Evolutionary conservation across 129 eudicot species (phyloP), one percentile per base, ranked within the genome.

Genomic region (Helichrysum umbraculigerum): DNA sequence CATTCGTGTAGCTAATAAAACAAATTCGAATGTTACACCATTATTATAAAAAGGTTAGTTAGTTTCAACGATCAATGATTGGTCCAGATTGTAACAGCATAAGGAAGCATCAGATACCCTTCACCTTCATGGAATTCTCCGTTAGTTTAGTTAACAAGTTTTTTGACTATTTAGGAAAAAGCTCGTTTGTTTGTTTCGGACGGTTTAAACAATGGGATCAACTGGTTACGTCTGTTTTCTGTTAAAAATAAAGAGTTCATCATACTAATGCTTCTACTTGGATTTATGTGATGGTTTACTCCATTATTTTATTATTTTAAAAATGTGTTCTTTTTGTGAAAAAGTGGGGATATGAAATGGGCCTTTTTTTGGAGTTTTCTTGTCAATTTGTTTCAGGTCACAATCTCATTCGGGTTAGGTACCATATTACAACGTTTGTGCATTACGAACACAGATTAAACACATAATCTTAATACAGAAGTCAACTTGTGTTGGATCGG

Each of bases 191-290:
- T 65, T 15, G 68, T 62, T 30, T 61, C 30, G 65, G 87, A 74
- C 82, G 82, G 78, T 63, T 71, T 73, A 66, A 80, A 73, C 79
- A 28, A 80, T 66, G 79, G 74, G 68, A 66, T 80, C 72, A 19
- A 44, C 16, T 37, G 33, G 15, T 58, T 28, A 60, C 42, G 58
- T n/a, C 20, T 63, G 22, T 34, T 72, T 37, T 15, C 33, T 20
- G 61, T 33, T 63, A 72, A 39, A 57, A 65, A 65, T 72, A 39
- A 11, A 56, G 75, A 19, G 59, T 56, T 51, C 69, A 69, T 58
- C 29, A 32, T 69, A 44, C 63, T 58, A 25, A 72, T 79, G 74
- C 83, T 72, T 33, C 68, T 12, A 65, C 25, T 79, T 79, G 83
- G 83, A 79, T 72, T 64, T 66, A 35, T 73, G 16, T 62, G 62